Base-by-base conservation (phyloP, 1,284 basidiomycete species). In the Dichomitus squalens region DNA sequence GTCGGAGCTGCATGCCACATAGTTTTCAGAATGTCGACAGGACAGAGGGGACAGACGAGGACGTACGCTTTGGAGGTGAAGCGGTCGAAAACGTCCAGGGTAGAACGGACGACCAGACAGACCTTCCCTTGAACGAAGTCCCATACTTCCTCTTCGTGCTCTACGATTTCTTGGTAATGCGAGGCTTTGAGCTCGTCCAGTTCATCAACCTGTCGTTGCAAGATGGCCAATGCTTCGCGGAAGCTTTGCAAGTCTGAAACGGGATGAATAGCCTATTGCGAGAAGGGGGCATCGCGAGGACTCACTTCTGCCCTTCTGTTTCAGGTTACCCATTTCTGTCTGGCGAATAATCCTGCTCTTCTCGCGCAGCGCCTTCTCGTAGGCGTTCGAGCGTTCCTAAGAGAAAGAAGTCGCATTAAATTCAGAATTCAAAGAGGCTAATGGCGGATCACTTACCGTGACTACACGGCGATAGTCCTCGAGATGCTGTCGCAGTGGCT, bases 71-170 rank as follows among this genome's bases (percentile, higher is more conserved):
- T 98, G n/a, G 90, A 82, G 16, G 90, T 91, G 64, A 95, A 86
- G 52, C 87, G 81, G 69, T 95, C 93, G 65, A 92, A 90, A 7
- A 92, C 79, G 64, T 92, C 90, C 82, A 93, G 83, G 2, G 88
- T 88, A 20, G 90, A 90, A 47, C 91, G 86, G 52, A 93, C 88
- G 7, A 84, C 86, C 23, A 92, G 73, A 68, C 86, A 90, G 61
- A 91, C 88, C 78, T 95, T 95, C 61, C 81, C 83, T 68, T 95
- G 86, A 11, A 97, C 92, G 14, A 87, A 86, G 66, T 94, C 86
- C 96, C 96, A 98, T 6, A 93, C 87, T 74, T 95, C 88, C 66
- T 96, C 93, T 75, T 98, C 95, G 63, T 94, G 93, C 57, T 94
- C 92, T 52, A 96, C 76, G 53, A 96, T 95, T 65, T 96, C 91